Base-by-base conservation (phyloP, 2,329 filamentous ascomycete genomes). In the Eutypella sp. region DNA sequence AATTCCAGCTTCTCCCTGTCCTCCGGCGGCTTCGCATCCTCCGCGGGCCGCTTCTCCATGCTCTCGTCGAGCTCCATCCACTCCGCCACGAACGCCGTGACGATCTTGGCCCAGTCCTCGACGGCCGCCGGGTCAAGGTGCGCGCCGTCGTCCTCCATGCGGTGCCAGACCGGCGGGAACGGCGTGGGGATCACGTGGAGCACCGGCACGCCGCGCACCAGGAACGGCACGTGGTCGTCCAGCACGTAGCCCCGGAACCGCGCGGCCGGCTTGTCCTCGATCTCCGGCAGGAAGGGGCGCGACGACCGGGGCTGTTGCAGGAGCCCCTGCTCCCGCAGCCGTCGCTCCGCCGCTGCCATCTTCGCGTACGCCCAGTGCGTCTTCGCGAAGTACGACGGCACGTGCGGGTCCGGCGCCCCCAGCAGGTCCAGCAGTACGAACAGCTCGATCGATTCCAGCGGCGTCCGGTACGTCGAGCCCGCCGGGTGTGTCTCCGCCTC, bases 361-460 rank as follows among this genome's bases (percentile, higher is more conserved):
- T 79, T 77, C 54, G 80, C 74, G 65, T 97, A 97, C 1, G 91
- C 90, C 92, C 92, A 96, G 63, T 97, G 92, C 0, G 92, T 96
- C 1, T 85, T 86, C 48, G 83, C 76, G 64, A 95, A 96, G 69
- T 92, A 96, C 1, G 89, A 95, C 1, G 89, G 89, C 1, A 99
- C 76, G 0, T 59, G 69, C 0, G 91, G 89, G 36, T 79, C 66
- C 10, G 78, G 68, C 0, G 81, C 70, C 8, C 93, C 93, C 0
- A 97, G 80, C 8, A 97, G 77, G 64, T 97, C 93, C 24, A 97
- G 79, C n/a, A 97, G 80, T 8, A 97, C 75, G 62, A 97, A 96
- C 10, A 97, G 77, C 45, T 84, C 84, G 60, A 97, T 96, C 29
- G 89, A 84, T 24, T 83, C 78, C 2, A 97, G 72, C 0, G 83